Base-by-base conservation (phyloP, 495 filamentous ascomycete genomes). In the Clohesyomyces aquaticus region DNA sequence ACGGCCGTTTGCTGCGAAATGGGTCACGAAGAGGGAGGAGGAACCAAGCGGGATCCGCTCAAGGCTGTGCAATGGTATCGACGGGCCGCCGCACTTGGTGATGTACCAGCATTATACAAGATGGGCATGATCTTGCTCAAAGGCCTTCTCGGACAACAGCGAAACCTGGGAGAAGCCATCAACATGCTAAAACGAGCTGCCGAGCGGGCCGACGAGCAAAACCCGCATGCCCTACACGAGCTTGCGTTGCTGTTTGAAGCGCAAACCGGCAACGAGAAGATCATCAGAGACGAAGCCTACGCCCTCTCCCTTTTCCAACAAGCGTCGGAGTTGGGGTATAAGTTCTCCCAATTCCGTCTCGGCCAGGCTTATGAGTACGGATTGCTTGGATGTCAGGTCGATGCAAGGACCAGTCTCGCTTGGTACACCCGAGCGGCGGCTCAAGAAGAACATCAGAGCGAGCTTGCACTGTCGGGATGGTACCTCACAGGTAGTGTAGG, bases 61-160 rank as follows among this genome's bases (percentile, higher is more conserved):
- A 97, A 96, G 77, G 91, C 94, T 9, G 90, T 98, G 27, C 92
- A 97, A 71, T 98, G 94, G 94, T 98, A 98, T 73, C 92, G 91
- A 73, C 91, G 92, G 19, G 91, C 93, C 12, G 92, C 94, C 0
- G 84, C 88, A 6, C 80, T 97, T 4, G 94, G 94, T 12, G 93
- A 98, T 69, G 88, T 89, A 0, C 87, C 92, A 0, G 94, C 93
- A 23, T 95, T 96, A 92, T 98, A 96, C 78, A 98, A 98, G 75
- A 87, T 98, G 76, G 94, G 94, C 54, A 93, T 96, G 85, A 96
- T 98, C 70, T 79, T 89, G 65, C 81, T 96, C 26, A 97, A 97
- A 74, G 93, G 93, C 21, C 82, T 97, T n/a, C 84, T 98, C 14
- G 93, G 93, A 9, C 93, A 97, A 73, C 82, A 83, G n/a, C 83